Conservation (phyloP, 2,329 filamentous ascomycete genomes). For the Hypocreales sp. region DNA sequence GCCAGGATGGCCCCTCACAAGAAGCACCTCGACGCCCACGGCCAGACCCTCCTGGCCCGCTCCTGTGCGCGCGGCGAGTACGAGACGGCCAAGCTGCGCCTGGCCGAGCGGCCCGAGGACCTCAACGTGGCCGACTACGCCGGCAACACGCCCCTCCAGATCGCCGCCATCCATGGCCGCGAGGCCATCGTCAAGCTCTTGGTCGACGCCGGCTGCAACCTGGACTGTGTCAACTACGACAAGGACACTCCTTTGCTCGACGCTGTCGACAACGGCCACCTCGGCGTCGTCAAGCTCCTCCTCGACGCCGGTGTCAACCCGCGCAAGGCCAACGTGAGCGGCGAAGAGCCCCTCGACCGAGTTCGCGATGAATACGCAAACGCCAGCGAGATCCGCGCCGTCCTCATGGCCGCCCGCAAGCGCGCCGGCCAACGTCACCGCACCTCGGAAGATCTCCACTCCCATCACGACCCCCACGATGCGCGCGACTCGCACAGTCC, state of each 20-base stretch:
- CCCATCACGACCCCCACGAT: slow-evolving; percentile 28
- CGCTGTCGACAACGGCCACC: slow-evolving; percentile 87
- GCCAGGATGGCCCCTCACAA: slow-evolving; percentile 59
- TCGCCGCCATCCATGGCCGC: slow-evolving; percentile 76
- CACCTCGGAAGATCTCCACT: slow-evolving; percentile 42
- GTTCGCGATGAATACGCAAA: slow-evolving; percentile 62
- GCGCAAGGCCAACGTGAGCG: slow-evolving; percentile 77
- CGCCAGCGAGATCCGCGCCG: slow-evolving; percentile 60
- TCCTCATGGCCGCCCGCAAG: slow-evolving; percentile 45
- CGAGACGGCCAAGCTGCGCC: slow-evolving; percentile 58
- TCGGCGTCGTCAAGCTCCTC: slow-evolving; percentile 74
- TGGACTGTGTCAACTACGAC: slow-evolving; percentile 65
- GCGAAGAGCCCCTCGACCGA: slow-evolving; percentile 79
- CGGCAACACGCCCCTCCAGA: slow-evolving; percentile 90
- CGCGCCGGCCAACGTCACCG: slow-evolving; percentile 36
- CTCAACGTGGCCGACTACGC: slow-evolving; percentile 84
- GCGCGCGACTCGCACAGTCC: slow-evolving; percentile 40
- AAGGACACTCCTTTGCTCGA: slow-evolving; percentile 91
- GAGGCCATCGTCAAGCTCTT: slow-evolving; percentile 78
- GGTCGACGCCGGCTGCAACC: slow-evolving; percentile 68
- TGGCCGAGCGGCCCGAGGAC: slow-evolving; percentile 71
- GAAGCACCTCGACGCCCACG: slow-evolving; percentile 82
- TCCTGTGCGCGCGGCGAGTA: slow-evolving; percentile 79
- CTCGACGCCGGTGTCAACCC: slow-evolving; percentile 83
- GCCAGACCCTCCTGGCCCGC: slow-evolving; percentile 78